Percentiles rank a stretch among this genome's conserved stretches.
These are phyloP conservation scores for Carnegiea gigantea DNA, from an alignment of 179 eudicot species.

Conservation along the genomic window DNA sequence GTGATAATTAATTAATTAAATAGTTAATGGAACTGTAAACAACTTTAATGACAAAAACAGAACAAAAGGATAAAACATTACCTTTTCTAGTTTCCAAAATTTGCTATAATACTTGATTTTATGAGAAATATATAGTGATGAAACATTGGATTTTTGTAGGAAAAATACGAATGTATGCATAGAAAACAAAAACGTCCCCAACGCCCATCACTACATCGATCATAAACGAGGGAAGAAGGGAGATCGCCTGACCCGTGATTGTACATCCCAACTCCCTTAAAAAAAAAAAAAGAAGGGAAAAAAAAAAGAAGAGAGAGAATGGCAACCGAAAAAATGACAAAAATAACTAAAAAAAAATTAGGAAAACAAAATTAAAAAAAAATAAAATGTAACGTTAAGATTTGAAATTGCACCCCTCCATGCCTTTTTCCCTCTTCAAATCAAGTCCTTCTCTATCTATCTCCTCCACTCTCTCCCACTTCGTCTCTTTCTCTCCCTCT, in stretches of 20 bases:
- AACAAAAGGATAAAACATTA: too few relatives aligned
- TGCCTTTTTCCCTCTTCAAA: constrained; percentile 37
- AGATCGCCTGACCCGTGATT: constrained; percentile 2
- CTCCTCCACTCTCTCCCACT: neutral
- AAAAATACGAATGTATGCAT: too few relatives aligned
- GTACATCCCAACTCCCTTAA: neutral
- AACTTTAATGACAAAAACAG: too few relatives aligned
- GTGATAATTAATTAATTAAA: too few relatives aligned
- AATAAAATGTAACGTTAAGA: constrained; percentile 27
- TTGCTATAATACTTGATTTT: too few relatives aligned
- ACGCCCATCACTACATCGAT: neutral
- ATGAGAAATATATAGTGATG: too few relatives aligned
- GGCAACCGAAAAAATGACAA: neutral
- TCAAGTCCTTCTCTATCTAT: constrained; percentile 11
- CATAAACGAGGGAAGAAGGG: neutral
- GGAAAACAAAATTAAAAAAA: neutral
- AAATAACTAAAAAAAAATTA: neutral
- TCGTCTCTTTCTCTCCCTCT: neutral
- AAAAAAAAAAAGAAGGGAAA: neutral
- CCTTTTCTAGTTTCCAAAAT: too few relatives aligned
- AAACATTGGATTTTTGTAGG: too few relatives aligned
- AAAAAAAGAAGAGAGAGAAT: neutral
- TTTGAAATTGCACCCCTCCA: constrained; percentile 29
- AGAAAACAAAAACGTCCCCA: too few relatives aligned
- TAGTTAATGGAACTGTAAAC: too few relatives aligned